Evolutionary conservation across 2,329 filamentous ascomycete genomes (phyloP), one percentile per base, ranked within the genome.

Genomic region (Sclerotinia subarctica): DNA sequence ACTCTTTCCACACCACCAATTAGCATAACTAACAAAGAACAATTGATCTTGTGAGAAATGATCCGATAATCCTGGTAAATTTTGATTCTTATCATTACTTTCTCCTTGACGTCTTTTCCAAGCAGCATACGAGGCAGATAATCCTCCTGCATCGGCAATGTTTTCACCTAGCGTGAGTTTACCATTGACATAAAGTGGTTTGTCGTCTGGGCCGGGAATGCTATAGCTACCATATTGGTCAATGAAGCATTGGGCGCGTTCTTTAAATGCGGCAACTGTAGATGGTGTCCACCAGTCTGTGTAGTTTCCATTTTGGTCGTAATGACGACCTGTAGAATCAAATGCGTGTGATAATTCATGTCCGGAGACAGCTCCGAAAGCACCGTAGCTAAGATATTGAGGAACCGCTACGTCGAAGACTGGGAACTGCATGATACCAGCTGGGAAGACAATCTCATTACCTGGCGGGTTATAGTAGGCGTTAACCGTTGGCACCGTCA

Each of bases 301-400:
- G 74, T 84, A 85, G 73, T 88, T 89, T 29, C 87, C 88, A 53
- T 84, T 85, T 71, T 87, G 81, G 73, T 91, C 87, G 71, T 86
- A 90, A 72, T 88, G 83, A 24, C 87, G 82, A 11, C 89, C 89
- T 0, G 82, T 85, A 46, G 84, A 88, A 76, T 92, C 89, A 73
- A 92, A 91, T 17, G 86, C 88, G 71, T 92, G 89, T 4, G 86
- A 88, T 10, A 92, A 81, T 76, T 91, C 89, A 73, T 92, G 89
- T 2, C 88, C 89, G 11, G 85, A 86, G 2, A 90, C 84, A 1
- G 86, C 83, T 0, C 88, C 89, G 74, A 91, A 89, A 0, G 85
- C 86, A n/a, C 88, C 89, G 75, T 90, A 92, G 13, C 84, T 84
- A 49, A 91, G 78, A 72, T 91, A 92, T 32, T 84, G 79, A 0